These are phyloP conservation scores for Ceratobasidium theobromae DNA, from an alignment of 1,284 basidiomycete genomes.

Conservation along the genomic window DNA sequence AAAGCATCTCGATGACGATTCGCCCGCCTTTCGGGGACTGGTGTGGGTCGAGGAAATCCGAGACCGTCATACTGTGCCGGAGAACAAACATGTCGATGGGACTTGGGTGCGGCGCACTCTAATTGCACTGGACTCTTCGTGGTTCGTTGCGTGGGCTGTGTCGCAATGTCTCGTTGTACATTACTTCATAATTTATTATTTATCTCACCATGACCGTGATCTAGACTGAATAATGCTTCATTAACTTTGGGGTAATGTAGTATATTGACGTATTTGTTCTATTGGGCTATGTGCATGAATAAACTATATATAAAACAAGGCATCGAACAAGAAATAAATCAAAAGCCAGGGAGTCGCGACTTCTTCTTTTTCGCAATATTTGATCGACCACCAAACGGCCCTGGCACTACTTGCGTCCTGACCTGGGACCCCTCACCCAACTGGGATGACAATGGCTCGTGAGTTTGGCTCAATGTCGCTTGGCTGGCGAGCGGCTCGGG, in stretches of 20 bases:
- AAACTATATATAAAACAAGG: slow-evolving; percentile 20
- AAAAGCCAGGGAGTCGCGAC: slow-evolving; percentile 12
- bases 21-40: slow-evolving; percentile 66
- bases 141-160: slow-evolving; percentile 61
- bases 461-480: slow-evolving; percentile 33
- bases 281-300: background rate
- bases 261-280: too few species aligned
- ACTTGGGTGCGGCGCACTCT: slow-evolving; percentile 80
- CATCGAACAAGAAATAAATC: background rate
- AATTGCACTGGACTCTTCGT: slow-evolving; percentile 59
- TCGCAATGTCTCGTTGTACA: slow-evolving; percentile 90
- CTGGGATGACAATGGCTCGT: slow-evolving; percentile 44
- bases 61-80: slow-evolving; percentile 80
- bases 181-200: background rate
- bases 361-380: slow-evolving; percentile 55
- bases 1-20: slow-evolving; percentile 87
- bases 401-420: slow-evolving; percentile 71
- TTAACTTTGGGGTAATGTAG: too few species aligned
- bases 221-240: too few species aligned
- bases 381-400: slow-evolving; percentile 66
- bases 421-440: slow-evolving; percentile 44
- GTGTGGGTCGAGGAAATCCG: slow-evolving; percentile 75
- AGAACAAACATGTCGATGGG: slow-evolving; percentile 67
- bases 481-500: slow-evolving; percentile 28
- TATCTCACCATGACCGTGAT: background rate